Percentiles rank a stretch among this genome's conserved stretches.
Evolutionary conservation across 169 alveolate species (phyloP).

Genomic region (Plasmodium cynomolgi): DNA sequence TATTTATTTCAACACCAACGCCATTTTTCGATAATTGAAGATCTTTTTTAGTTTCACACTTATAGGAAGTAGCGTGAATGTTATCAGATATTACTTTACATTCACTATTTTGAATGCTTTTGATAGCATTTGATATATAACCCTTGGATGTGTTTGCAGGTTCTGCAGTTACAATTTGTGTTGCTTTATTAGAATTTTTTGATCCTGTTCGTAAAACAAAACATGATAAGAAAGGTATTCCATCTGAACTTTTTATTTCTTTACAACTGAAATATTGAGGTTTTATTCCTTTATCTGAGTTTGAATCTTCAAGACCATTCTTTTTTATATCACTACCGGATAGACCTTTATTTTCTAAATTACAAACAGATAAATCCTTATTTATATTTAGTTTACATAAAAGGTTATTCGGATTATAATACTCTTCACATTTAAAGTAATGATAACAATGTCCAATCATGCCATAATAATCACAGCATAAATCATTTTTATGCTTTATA

Average conservation of each 20-base stretch:
- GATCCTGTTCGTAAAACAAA: not conserved
- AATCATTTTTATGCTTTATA: not conserved
- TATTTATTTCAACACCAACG: not conserved
- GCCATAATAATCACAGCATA: not conserved
- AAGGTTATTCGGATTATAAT: not conserved
- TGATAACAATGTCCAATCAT: not conserved
- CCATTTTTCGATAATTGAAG: not conserved
- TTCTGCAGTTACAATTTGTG: not conserved
- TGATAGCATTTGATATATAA: not conserved
- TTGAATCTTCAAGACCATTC: not conserved
- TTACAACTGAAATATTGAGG: not conserved
- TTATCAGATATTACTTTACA: not conserved
- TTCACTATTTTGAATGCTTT: not conserved
- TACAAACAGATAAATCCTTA: not conserved
- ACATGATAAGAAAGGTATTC: not conserved
- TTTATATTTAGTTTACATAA: not conserved
- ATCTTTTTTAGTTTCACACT: not conserved
- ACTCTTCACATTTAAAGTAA: not conserved
- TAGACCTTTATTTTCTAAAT: not conserved
- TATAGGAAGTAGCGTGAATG: not conserved
- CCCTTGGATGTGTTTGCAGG: not conserved
- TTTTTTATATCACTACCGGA: not conserved
- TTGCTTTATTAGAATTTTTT: not conserved
- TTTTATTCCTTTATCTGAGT: too few relatives aligned
- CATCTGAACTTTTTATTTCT: not conserved